Evolutionary conservation across 768 basidiomycete species (phyloP), one percentile per base, ranked within the genome.

Genomic region (Xerocomellus intermedius): DNA sequence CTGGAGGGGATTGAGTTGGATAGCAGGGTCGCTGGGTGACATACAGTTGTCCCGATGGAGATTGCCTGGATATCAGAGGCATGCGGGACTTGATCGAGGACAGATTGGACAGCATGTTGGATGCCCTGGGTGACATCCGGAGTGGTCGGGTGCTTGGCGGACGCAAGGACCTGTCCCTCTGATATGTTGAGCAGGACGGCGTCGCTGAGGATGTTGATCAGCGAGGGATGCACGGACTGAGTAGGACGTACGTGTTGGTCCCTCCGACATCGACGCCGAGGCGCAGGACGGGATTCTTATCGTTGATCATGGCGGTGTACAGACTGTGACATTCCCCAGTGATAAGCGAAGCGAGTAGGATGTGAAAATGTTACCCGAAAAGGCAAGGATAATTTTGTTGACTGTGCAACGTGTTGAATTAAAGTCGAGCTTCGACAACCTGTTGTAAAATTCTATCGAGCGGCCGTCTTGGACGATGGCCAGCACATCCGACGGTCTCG

Each of bases 11-110:
- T 1, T 49, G 19, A 58, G 47, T 2, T 8, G 26, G 8, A 30
- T 2, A 17, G 17, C 2, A 12, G 8, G 13, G 5, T 6, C 1
- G 8, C 0, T 2, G 16, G 22, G 5, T 30, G 26, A 51, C 72
- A 45, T 47, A 81, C 82, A 0, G 85, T 86, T 0, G 85, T 86
- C 33, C 86, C 85, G 55, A 87, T 81, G 33, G 80, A 76, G 56
- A 86, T 63, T 7, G 80, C 78, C 47, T 79, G 71, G 33, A 86
- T 73, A 1, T 74, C 59, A 2, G 70, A 55, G 5, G 72, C 68
- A 46, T 74, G 65, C 2, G 64, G 62, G 21, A 71, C 74, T 8
- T 72, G 64, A 37, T 72, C 58, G 45, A 86, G 68, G 6, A 84
- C 77, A 2, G 68, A 67, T 13, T 71, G 69, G 19, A 86, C 73